Conservation (phyloP, 371 early-diverging fungal species). For the Mortierella sp. region DNA sequence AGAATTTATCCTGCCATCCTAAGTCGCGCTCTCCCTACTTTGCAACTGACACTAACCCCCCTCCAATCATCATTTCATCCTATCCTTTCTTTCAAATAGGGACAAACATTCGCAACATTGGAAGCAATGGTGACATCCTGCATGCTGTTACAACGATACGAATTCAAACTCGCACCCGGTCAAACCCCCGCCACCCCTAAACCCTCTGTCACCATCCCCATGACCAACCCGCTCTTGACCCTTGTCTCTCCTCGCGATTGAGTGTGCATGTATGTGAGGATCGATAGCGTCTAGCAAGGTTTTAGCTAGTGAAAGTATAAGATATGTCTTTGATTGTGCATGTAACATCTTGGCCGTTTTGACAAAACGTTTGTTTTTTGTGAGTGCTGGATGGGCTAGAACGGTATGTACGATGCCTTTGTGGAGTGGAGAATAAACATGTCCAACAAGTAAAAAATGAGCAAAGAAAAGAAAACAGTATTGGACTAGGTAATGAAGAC, state of each 20-base stretch:
- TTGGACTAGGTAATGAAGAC: background rate
- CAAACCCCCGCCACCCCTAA: conserved; percentile 38
- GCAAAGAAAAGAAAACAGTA: background rate
- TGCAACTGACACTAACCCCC: background rate
- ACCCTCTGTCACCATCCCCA: conserved; percentile 41
- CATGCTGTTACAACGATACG: conserved; percentile 61
- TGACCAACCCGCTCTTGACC: conserved; percentile 31
- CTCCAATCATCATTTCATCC: background rate
- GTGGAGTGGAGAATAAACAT: too few relatives aligned
- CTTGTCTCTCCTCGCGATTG: conserved; percentile 1
- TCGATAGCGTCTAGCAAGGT: background rate
- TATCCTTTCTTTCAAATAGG: background rate
- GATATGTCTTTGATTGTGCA: too few relatives aligned
- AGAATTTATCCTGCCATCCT: conserved; percentile 22
- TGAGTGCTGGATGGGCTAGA: too few relatives aligned
- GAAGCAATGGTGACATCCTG: conserved; percentile 66
- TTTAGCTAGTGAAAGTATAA: too few relatives aligned
- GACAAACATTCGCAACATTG: conserved; percentile 68
- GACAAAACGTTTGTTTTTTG: too few relatives aligned
- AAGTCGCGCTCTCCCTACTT: background rate
- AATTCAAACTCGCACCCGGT: conserved; percentile 59
- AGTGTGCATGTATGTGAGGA: background rate
- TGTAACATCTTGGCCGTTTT: too few relatives aligned
- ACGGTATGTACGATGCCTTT: too few relatives aligned
- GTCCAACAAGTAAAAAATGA: too few relatives aligned